These are phyloP conservation scores for Ophiocordyceps sinensis DNA, from an alignment of 2,329 filamentous ascomycete genomes.

Conservation along the genomic window DNA sequence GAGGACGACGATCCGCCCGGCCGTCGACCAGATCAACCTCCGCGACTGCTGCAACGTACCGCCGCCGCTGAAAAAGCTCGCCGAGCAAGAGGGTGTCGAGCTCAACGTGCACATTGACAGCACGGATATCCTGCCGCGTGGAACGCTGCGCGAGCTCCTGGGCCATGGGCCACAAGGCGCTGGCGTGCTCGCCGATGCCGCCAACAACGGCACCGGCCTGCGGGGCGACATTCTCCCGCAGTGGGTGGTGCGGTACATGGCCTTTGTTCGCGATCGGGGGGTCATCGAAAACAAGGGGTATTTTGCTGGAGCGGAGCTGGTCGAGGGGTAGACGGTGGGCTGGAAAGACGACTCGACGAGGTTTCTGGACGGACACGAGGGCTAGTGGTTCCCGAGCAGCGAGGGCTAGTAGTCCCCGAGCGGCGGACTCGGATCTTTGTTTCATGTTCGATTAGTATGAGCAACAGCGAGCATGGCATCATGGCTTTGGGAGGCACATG, in stretches of 20 bases:
- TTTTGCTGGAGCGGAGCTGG: conserved; percentile 70
- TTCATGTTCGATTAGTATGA: background rate
- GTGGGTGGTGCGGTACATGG: conserved; percentile 97
- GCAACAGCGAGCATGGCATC: conserved; percentile 18
- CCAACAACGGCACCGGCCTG: conserved; percentile 40
- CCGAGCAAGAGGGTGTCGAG: conserved; percentile 72
- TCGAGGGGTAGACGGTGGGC: background rate
- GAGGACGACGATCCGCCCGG: conserved; percentile 55
- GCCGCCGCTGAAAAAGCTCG: conserved; percentile 68
- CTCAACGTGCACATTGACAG: conserved; percentile 89
- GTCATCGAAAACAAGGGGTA: conserved; percentile 99
- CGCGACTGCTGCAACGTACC: conserved; percentile 94
- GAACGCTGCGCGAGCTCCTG: conserved; percentile 72
- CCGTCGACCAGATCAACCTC: conserved; percentile 91
- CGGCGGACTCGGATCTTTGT: background rate
- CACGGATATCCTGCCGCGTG: conserved; percentile 75
- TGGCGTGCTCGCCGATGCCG: conserved; percentile 54
- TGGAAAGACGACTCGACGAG: background rate
- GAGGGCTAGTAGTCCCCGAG: background rate
- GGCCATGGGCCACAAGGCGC: conserved; percentile 59
- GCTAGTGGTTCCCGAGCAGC: background rate
- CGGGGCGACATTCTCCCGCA: conserved; percentile 69
- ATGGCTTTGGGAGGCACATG: background rate
- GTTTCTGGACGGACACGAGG: background rate
- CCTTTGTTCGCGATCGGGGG: conserved; percentile 81